Evolutionary conservation across 257 asterid species (phyloP), one percentile per base, ranked within the genome.

Genomic region (Primulina eburnea): DNA sequence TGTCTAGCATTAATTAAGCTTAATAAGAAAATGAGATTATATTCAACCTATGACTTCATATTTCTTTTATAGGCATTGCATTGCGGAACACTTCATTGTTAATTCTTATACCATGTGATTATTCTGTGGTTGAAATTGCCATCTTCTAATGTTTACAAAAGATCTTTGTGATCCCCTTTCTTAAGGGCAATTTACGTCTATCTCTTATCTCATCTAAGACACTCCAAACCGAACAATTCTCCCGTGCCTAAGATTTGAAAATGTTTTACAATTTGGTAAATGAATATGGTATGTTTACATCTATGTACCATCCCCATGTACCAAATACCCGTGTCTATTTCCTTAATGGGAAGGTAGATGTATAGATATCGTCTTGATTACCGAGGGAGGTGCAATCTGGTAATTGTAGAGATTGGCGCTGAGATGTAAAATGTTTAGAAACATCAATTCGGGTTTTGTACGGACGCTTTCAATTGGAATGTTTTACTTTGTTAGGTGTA

Each of bases 1-100:
- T 21, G 53, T 52, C 33, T 64, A 24, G 34, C 20, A 60, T 56
- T 35, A 67, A 20, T 64, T 33, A 65, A 65, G 55, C 17, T 60
- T 8, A 55, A 60, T 20, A 9, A 62, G 63, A 55, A 24, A 62
- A 58, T 57, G 59, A 59, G 32, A 34, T 70, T 61, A 62, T 29
- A 24, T 64, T 59, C n/a, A 59, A 2, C 7, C 33, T 12, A 32
- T 21, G 16, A 17, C 9, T 32, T 4, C 50, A 17, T n/a, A 71
- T 56, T 37, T 65, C 70, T 69, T 26, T 71, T 12, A 16, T 47
- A 9, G 50, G 53, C 68, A 40, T 40, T 32, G 43, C 14, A 33
- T 38, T 8, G 17, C 71, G 70, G 55, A 32, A 5, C n/a, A 17
- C 57, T 17, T 50, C 57, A 50, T 50, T 16, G 21, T 43, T 12